Conservation (phyloP, 371 early-diverging fungal genomes). For the Mucor racemosus region DNA sequence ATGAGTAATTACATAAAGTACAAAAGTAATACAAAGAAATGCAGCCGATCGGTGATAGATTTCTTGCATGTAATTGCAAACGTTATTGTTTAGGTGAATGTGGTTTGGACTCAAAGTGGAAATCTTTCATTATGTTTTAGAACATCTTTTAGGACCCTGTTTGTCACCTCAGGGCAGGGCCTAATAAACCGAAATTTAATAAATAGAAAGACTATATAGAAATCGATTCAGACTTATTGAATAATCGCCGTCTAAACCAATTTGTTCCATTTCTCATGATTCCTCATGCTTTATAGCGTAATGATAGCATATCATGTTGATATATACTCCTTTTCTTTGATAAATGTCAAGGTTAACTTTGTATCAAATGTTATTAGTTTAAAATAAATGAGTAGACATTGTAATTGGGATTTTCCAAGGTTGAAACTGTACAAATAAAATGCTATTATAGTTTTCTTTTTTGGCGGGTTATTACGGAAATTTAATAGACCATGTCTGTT, state of each 20-base stretch:
- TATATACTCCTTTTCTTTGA: no score
- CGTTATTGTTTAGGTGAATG: no score
- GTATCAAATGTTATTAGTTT: no score
- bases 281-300: background rate
- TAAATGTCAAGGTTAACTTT: no score
- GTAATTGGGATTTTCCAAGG: background rate
- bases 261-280: background rate
- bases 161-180: constrained; percentile 1
- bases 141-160: background rate
- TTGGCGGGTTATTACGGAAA: constrained; percentile 24
- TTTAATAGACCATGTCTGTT: constrained; percentile 1
- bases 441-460: background rate
- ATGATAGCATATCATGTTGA: no score
- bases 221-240: background rate
- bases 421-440: background rate
- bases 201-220: background rate
- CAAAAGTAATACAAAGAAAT: no score
- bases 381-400: no score
- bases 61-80: no score
- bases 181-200: background rate
- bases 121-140: no score
- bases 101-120: no score
- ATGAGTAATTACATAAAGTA: no score
- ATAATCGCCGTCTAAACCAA: constrained; percentile 3
- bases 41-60: no score